Percentiles rank a stretch among this genome's conserved stretches.
phyloP scores from a whole-genome alignment of 2,329 filamentous ascomycete species.

The Calcarisporium arbuscula region DNA sequence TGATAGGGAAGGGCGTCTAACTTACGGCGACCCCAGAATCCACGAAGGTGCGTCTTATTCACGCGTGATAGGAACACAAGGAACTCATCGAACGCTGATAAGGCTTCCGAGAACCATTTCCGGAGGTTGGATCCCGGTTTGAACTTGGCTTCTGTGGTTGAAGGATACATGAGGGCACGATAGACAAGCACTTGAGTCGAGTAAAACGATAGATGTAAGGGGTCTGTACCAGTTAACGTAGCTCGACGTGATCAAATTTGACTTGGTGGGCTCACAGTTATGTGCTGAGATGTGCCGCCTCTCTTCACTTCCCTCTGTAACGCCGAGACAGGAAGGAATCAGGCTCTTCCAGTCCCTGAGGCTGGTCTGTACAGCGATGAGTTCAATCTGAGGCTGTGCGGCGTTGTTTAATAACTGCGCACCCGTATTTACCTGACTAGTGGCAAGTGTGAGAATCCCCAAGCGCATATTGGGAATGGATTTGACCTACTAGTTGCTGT shows the following conservation, averaged over 20 bases:
- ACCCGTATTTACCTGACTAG: too few species aligned
- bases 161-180: conserved; percentile 31
- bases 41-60: not conserved
- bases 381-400: too few species aligned
- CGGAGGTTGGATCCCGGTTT: conserved; percentile 15
- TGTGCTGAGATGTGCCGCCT: too few species aligned
- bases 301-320: too few species aligned
- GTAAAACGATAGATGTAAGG: conserved; percentile 26
- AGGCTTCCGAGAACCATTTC: conserved; percentile 15
- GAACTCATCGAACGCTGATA: conserved; percentile 20
- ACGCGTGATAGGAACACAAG: conserved; percentile 17
- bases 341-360: conserved; percentile 32
- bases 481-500: too few species aligned
- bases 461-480: too few species aligned
- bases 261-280: not conserved
- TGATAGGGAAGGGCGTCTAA: not conserved
- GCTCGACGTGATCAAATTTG: not conserved
- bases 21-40: not conserved
- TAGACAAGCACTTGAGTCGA: conserved; percentile 25
- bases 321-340: conserved; percentile 29
- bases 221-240: not conserved
- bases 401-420: too few species aligned
- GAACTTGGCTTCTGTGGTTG: conserved; percentile 23
- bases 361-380: too few species aligned
- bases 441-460: too few species aligned